Conservation (phyloP, 2,329 filamentous ascomycete genomes). For the Fusarium sp. region DNA sequence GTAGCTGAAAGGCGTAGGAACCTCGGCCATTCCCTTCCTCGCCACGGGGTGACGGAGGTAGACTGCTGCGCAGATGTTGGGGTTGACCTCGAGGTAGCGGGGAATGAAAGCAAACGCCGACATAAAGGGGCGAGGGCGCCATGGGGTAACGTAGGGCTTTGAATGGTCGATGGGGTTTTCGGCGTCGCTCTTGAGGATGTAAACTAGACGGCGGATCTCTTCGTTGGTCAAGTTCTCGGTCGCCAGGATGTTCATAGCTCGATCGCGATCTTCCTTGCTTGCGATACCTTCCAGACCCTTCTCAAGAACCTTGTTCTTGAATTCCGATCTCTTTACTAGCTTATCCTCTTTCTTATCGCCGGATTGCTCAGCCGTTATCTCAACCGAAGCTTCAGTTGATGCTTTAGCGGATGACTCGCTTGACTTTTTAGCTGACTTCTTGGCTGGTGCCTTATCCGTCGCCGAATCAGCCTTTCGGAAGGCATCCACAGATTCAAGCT, state of each 20-base stretch:
- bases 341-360: constrained; percentile 30
- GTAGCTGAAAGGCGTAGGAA: constrained; percentile 83
- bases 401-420: background rate
- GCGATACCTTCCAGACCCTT: constrained; percentile 54
- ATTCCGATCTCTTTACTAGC: constrained; percentile 43
- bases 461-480: constrained; percentile 50
- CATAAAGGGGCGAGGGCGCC: constrained; percentile 90
- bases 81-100: constrained; percentile 96
- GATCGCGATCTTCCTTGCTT: constrained; percentile 51
- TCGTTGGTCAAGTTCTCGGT: constrained; percentile 56
- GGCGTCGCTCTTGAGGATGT: constrained; percentile 71
- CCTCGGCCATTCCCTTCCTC: constrained; percentile 81
- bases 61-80: constrained; percentile 94
- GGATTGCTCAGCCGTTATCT: constrained; percentile 27
- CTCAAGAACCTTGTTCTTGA: constrained; percentile 52
- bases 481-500: constrained; percentile 50
- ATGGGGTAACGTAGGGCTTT: constrained; percentile 93
- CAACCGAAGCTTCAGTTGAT: constrained; percentile 12
- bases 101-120: constrained; percentile 94
- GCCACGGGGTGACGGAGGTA: constrained; percentile 96
- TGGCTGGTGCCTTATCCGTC: constrained; percentile 18
- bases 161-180: constrained; percentile 81
- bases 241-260: constrained; percentile 53
- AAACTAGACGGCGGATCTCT: constrained; percentile 67
- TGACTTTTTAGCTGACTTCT: background rate